Percentiles rank a stretch among this genome's conserved stretches.
These are phyloP conservation scores for Cucurbita maxima DNA, from an alignment of 306 rosid genomes.

Conservation along the genomic window DNA sequence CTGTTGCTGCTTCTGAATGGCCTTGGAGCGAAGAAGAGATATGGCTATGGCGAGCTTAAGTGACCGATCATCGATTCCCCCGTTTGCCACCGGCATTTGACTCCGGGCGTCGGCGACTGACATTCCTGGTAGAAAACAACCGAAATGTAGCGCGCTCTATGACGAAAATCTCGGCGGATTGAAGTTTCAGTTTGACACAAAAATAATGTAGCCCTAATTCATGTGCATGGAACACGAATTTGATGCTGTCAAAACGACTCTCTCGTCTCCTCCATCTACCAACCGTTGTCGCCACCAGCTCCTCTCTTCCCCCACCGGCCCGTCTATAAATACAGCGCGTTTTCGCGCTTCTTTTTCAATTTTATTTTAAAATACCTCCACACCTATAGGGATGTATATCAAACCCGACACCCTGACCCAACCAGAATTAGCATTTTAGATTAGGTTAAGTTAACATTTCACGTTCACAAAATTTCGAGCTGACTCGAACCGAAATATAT, in stretches of 20 bases:
- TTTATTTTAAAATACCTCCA: too few species aligned
- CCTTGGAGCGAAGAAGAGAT: slow-evolving; percentile 60
- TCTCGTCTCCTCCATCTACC: neutral
- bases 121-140: slow-evolving; percentile 19
- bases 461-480: too few species aligned
- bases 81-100: neutral
- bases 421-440: too few species aligned
- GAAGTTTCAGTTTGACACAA: neutral
- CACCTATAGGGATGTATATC: too few species aligned
- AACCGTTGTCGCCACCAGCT: neutral
- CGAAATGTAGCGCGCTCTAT: neutral
- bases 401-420: too few species aligned
- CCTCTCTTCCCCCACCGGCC: neutral
- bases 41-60: slow-evolving; percentile 64
- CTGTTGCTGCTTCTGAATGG: slow-evolving; percentile 13
- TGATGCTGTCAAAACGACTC: too few species aligned
- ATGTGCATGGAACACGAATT: too few species aligned
- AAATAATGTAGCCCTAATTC: neutral
- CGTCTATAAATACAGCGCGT: neutral
- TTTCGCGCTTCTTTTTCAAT: neutral
- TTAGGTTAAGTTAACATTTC: too few species aligned
- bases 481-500: too few species aligned
- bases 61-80: slow-evolving; percentile 30
- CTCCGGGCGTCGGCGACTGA: slow-evolving; percentile 6
- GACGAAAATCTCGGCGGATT: neutral